Base-by-base conservation (phyloP, 2,329 filamentous ascomycete species). In the Thermothelomyces thermophilus region DNA sequence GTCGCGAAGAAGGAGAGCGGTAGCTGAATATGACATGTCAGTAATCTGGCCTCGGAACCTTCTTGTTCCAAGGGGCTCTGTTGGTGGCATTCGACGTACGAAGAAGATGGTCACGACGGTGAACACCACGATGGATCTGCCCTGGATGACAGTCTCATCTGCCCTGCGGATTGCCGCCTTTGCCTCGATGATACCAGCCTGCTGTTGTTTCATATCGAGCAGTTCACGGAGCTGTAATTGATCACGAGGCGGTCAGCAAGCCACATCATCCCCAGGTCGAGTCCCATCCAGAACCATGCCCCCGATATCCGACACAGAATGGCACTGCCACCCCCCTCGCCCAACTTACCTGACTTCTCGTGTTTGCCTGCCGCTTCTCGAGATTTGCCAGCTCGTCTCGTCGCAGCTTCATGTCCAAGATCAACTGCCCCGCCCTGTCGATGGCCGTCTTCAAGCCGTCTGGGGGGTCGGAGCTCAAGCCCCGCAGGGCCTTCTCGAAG, bases 1-100 rank as follows among this genome's bases (percentile, higher is more conserved):
- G 62, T 62, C 0, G 67, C 60, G n/a, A 68, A 58, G 56, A 69
- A 71, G 0, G 64, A 64, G 0, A 70, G 54, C 0, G 68, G 68
- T 0, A 68, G 58, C 66, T 68, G 31, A 22, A 6, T 6, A 28
- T n/a, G 26, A 3, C 35, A 13, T 34, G 41, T 14, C 16, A n/a
- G 16, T 14, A 5, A n/a, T n/a, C n/a, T n/a, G n/a, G n/a, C n/a
- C n/a, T n/a, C n/a, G n/a, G n/a, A n/a, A n/a, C n/a, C n/a, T n/a
- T n/a, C n/a, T n/a, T n/a, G n/a, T n/a, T n/a, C n/a, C n/a, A n/a
- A n/a, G n/a, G n/a, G n/a, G n/a, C n/a, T n/a, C n/a, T n/a, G n/a
- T n/a, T n/a, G n/a, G n/a, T n/a, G n/a, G n/a, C n/a, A n/a, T n/a
- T n/a, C n/a, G n/a, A n/a, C n/a, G n/a, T 54, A 64, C 62, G 44